A percentile compares a stretch with the other conserved stretches of the same genome.
Evolutionary conservation across 192 early-diverging fungal genomes (phyloP).

Genomic region (Dissophora globulifera): DNA sequence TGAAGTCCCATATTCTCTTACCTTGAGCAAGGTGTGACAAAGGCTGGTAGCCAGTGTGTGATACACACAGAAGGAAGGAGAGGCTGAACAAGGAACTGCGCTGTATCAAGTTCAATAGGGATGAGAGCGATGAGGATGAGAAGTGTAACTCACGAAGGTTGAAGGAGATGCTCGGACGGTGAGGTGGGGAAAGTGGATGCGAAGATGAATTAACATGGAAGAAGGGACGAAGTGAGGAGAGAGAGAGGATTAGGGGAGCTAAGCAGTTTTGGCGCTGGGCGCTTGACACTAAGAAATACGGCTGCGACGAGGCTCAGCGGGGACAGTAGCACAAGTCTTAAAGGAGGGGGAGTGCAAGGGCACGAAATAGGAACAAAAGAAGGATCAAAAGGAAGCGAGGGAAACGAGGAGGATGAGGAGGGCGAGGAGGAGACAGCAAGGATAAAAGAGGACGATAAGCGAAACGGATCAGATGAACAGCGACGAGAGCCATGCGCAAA

Average conservation of each 20-base stretch:
- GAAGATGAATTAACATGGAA: no score
- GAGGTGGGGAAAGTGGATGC: neutral
- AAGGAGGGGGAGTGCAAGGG: neutral
- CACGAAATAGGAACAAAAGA: neutral
- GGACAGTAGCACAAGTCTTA: neutral
- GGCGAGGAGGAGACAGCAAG: neutral
- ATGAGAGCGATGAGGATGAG: neutral
- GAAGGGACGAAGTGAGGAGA: no score
- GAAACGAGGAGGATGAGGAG: neutral
- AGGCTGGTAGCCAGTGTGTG: neutral
- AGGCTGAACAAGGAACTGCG: neutral
- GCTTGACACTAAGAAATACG: no score
- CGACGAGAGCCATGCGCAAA: neutral
- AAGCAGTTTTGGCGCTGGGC: no score
- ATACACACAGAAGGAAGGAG: neutral
- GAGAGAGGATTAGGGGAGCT: no score
- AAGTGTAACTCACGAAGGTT: no score
- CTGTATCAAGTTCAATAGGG: neutral
- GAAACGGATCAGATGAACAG: no score
- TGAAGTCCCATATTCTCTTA: neutral
- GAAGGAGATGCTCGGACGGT: no score
- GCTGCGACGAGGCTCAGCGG: no score
- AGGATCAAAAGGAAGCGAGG: neutral
- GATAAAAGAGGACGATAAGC: no score
- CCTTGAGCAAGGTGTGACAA: conserved; percentile 7